phyloP scores from a whole-genome alignment of 2,329 filamentous ascomycete species.

The Calonectria multiphialidica region DNA sequence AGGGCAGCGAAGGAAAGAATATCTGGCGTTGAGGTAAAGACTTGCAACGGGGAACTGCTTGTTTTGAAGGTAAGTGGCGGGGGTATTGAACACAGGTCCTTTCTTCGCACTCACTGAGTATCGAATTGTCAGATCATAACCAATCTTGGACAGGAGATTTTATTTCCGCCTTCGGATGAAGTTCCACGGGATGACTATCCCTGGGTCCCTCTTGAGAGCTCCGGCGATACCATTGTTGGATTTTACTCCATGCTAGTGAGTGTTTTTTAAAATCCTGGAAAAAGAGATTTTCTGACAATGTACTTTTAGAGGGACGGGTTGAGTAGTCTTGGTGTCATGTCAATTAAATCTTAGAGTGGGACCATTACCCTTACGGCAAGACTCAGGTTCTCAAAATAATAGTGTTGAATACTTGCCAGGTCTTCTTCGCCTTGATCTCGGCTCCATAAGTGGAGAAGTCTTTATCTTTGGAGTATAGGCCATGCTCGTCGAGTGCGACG shows the following conservation, averaged over 20 bases:
- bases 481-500: neutral
- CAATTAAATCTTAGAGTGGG: neutral
- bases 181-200: neutral
- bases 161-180: neutral
- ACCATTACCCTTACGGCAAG: too few relatives aligned
- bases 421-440: too few relatives aligned
- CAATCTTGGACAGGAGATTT: neutral
- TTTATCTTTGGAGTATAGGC: neutral
- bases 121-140: neutral
- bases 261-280: neutral
- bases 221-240: neutral
- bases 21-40: neutral
- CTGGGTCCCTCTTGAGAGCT: neutral
- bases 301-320: neutral
- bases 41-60: neutral
- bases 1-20: neutral
- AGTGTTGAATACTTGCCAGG: too few relatives aligned
- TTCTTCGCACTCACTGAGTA: neutral
- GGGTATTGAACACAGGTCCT: too few relatives aligned
- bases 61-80: neutral
- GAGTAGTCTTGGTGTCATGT: neutral
- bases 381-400: too few relatives aligned
- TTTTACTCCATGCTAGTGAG: neutral
- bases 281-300: neutral
- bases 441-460: neutral